These are phyloP conservation scores for Picea glauca DNA, from an alignment of 75 land plant genomes.

Conservation along the genomic window DNA sequence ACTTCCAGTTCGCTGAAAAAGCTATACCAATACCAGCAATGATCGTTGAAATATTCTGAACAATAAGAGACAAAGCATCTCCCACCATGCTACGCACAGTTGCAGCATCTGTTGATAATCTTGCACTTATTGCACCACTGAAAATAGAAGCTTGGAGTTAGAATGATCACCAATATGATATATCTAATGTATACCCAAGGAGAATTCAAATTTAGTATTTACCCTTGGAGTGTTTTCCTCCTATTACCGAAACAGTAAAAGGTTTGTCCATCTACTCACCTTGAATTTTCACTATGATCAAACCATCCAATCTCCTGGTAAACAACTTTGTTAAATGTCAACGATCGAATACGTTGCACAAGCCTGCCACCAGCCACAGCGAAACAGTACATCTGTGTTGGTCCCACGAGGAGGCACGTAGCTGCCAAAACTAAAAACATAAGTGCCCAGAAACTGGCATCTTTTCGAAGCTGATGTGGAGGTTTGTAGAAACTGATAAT, in stretches of 20 bases:
- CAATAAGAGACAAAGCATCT: slow-evolving; percentile 37
- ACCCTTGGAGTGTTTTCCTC: too few relatives aligned
- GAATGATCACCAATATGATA: not conserved
- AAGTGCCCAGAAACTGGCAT: slow-evolving; percentile 57
- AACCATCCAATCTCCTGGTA: slow-evolving; percentile 58
- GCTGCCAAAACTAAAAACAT: slow-evolving; percentile 48
- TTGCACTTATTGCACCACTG: slow-evolving; percentile 61
- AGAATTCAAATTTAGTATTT: too few relatives aligned
- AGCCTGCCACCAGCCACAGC: slow-evolving; percentile 59
- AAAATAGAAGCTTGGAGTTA: slow-evolving; percentile 9
- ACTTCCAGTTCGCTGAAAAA: slow-evolving; percentile 42
- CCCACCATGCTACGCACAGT: slow-evolving; percentile 44
- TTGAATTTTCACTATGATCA: slow-evolving; percentile 44
- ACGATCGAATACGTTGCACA: slow-evolving; percentile 45
- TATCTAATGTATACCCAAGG: too few relatives aligned
- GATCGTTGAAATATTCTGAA: slow-evolving; percentile 44
- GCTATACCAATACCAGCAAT: slow-evolving; percentile 41
- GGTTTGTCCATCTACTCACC: slow-evolving; percentile 20
- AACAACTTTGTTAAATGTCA: slow-evolving; percentile 49
- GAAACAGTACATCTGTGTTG: slow-evolving; percentile 48
- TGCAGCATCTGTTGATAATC: slow-evolving; percentile 58
- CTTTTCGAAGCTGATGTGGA: slow-evolving; percentile 40
- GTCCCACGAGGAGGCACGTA: slow-evolving; percentile 27
- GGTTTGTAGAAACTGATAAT: slow-evolving; percentile 56
- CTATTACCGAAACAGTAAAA: not conserved